Evolutionary conservation across 208 protist species (phyloP).

Genomic region (Borovskyia barvae): DNA sequence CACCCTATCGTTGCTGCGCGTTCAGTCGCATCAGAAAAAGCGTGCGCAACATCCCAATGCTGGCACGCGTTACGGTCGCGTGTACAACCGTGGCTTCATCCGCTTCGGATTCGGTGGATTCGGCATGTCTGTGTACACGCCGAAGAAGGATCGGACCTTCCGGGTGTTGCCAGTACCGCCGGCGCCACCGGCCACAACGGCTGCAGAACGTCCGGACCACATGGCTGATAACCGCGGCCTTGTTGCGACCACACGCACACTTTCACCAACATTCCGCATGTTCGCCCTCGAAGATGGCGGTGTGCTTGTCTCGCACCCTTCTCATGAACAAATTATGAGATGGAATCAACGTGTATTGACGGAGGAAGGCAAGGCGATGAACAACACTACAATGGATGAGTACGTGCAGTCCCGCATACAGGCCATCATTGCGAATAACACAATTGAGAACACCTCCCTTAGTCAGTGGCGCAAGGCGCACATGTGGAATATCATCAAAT

Average conservation of each 20-base stretch:
- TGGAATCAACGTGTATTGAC: slow-evolving; percentile 71
- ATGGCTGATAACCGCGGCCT: slow-evolving; percentile 52
- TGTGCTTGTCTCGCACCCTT: slow-evolving; percentile 79
- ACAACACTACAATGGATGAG: slow-evolving; percentile 75
- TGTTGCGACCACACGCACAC: slow-evolving; percentile 56
- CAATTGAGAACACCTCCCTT: slow-evolving; percentile 79
- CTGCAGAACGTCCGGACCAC: not conserved
- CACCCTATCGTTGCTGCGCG: slow-evolving; percentile 43
- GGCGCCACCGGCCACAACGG: slow-evolving; percentile 1
- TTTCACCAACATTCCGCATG: slow-evolving; percentile 82
- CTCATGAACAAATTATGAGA: slow-evolving; percentile 78
- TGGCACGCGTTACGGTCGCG: slow-evolving; percentile 83
- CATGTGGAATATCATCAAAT: slow-evolving; percentile 87
- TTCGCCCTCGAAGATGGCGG: slow-evolving; percentile 82
- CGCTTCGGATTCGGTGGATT: slow-evolving; percentile 89
- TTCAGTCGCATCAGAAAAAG: slow-evolving; percentile 87
- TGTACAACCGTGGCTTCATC: slow-evolving; percentile 87
- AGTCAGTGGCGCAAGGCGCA: slow-evolving; percentile 79
- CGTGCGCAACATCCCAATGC: slow-evolving; percentile 79
- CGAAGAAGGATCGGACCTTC: slow-evolving; percentile 83
- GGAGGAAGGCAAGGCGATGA: slow-evolving; percentile 56
- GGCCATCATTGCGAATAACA: slow-evolving; percentile 89
- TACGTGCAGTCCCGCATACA: slow-evolving; percentile 84
- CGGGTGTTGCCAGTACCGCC: slow-evolving; percentile 27
- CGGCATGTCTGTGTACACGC: slow-evolving; percentile 86